These are phyloP conservation scores for Kwoniella heveanensis DNA, from an alignment of 768 basidiomycete species.

Conservation along the genomic window DNA sequence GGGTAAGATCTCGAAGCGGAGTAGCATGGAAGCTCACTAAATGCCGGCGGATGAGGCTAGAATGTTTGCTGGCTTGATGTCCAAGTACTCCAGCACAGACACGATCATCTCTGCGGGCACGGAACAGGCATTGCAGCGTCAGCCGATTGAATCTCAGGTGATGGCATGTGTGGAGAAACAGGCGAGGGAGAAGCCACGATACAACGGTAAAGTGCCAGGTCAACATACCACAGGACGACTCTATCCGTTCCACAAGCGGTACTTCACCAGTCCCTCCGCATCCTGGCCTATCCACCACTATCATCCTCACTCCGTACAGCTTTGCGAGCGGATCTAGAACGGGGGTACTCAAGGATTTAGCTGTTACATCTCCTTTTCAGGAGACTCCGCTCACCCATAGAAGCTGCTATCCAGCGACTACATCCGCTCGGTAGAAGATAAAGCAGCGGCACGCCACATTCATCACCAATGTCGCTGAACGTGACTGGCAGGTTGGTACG, in stretches of 20 bases:
- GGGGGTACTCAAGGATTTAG: too few relatives aligned
- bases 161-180: not conserved
- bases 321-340: slow-evolving; percentile 40
- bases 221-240: slow-evolving; percentile 36
- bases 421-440: slow-evolving; percentile 45
- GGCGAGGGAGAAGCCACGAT: slow-evolving; percentile 2
- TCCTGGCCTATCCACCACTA: slow-evolving; percentile 50
- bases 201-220: not conserved
- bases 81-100: slow-evolving; percentile 45
- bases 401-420: slow-evolving; percentile 43
- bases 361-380: too few relatives aligned
- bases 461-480: slow-evolving; percentile 45
- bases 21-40: slow-evolving; percentile 38
- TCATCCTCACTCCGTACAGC: slow-evolving; percentile 41
- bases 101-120: slow-evolving; percentile 39
- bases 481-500: slow-evolving; percentile 42
- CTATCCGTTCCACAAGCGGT: slow-evolving; percentile 36
- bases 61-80: slow-evolving; percentile 35
- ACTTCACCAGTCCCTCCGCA: slow-evolving; percentile 43
- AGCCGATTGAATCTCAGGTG: too few relatives aligned
- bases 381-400: slow-evolving; percentile 47
- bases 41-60: slow-evolving; percentile 47
- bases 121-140: not conserved
- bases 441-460: slow-evolving; percentile 40
- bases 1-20: too few relatives aligned